Conservation (phyloP, 108 stramenopile genomes). For the Nitzschia palea region DNA sequence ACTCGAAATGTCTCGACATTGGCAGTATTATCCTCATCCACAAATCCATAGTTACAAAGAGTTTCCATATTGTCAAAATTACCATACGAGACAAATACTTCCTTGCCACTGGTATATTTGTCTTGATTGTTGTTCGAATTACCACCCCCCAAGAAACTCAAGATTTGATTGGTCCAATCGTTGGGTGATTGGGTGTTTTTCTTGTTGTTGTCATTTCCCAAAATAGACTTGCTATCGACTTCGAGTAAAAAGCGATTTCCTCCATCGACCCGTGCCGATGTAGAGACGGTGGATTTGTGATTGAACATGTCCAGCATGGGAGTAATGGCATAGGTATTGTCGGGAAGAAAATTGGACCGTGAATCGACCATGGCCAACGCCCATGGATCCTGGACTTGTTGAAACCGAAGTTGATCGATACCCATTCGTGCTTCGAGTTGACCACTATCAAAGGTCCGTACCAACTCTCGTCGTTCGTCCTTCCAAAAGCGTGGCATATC, state of each 20-base stretch:
- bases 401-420: conserved; percentile 30
- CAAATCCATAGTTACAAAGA: conserved; percentile 72
- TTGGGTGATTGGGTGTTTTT: conserved; percentile 14
- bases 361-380: conserved; percentile 79
- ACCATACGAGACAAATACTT: conserved; percentile 73
- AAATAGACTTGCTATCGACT: conserved; percentile 22
- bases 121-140: neutral
- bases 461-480: conserved; percentile 45
- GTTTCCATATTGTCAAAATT: conserved; percentile 71
- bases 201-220: neutral
- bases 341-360: conserved; percentile 67
- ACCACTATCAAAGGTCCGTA: conserved; percentile 55
- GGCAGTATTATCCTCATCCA: conserved; percentile 39
- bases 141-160: conserved; percentile 18
- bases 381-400: conserved; percentile 52
- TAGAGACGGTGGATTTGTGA: conserved; percentile 56
- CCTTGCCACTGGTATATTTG: conserved; percentile 32
- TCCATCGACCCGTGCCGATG: conserved; percentile 33
- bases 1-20: conserved; percentile 62
- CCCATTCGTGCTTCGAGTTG: conserved; percentile 56
- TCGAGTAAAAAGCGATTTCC: conserved; percentile 38
- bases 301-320: conserved; percentile 81
- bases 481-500: conserved; percentile 78
- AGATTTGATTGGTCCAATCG: conserved; percentile 26
- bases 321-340: conserved; percentile 64